Evolutionary conservation across 2,329 filamentous ascomycete genomes (phyloP).

Genomic region (Fusarium euwallaceae): DNA sequence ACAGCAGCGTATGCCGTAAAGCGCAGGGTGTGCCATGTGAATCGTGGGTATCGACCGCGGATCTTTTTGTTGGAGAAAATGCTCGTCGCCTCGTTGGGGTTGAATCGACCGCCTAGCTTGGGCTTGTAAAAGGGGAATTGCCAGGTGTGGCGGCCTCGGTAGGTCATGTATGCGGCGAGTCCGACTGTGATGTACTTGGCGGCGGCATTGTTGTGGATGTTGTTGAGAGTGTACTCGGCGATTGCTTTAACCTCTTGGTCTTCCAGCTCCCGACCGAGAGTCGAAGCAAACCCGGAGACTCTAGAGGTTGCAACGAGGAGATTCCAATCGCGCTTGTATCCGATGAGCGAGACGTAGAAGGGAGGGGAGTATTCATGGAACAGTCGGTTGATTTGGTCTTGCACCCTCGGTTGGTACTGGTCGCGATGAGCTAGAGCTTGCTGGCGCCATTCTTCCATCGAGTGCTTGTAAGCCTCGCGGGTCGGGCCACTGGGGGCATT

Average conservation of each 20-base stretch:
- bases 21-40: conserved; percentile 44
- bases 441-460: conserved; percentile 51
- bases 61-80: conserved; percentile 46
- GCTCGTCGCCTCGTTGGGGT: conserved; percentile 46
- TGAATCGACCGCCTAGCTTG: conserved; percentile 44
- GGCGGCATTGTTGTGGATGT: conserved; percentile 49
- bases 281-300: conserved; percentile 47
- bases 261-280: conserved; percentile 49
- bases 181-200: conserved; percentile 47
- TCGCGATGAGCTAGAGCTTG: conserved; percentile 46
- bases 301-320: conserved; percentile 47
- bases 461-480: conserved; percentile 43
- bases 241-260: conserved; percentile 55
- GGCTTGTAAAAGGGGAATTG: conserved; percentile 49
- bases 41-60: conserved; percentile 39
- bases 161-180: conserved; percentile 46
- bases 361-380: conserved; percentile 52
- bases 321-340: conserved; percentile 46
- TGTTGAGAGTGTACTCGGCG: conserved; percentile 50
- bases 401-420: conserved; percentile 48
- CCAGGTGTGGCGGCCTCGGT: conserved; percentile 46
- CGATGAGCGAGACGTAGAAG: conserved; percentile 49
- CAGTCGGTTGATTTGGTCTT: conserved; percentile 49
- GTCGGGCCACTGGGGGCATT: conserved; percentile 35
- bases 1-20: conserved; percentile 45